Conservation (phyloP, 805 yeast species). For the Myxozyma sirexii region DNA sequence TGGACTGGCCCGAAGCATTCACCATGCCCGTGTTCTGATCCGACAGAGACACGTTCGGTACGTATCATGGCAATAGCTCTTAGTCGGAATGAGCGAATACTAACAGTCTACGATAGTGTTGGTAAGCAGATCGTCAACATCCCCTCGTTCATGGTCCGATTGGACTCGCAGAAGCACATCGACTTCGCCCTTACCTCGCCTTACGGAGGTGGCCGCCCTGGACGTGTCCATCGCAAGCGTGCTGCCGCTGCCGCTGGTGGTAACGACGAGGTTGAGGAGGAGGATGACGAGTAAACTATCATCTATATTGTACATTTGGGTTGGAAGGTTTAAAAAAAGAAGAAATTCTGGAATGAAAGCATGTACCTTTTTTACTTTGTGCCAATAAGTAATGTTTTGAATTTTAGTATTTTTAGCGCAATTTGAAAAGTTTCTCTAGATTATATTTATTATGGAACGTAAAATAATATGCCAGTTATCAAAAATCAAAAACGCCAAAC, state of each 20-base stretch:
- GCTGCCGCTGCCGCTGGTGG: conserved; percentile 66
- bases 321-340: background rate
- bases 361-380: background rate
- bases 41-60: conserved; percentile 96
- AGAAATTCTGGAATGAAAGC: conserved; percentile 2
- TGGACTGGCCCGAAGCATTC: conserved; percentile 98
- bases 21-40: conserved; percentile 99
- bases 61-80: background rate
- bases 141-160: conserved; percentile 99
- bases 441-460: background rate
- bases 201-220: conserved; percentile 99
- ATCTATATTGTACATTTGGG: conserved; percentile 20
- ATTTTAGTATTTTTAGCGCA: conserved; percentile 7
- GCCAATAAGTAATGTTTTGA: conserved; percentile 18
- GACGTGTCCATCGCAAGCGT: conserved; percentile 94
- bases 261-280: conserved; percentile 75
- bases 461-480: too few relatives aligned
- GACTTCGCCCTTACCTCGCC: conserved; percentile 99
- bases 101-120: conserved; percentile 49
- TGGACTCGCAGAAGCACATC: conserved; percentile 99
- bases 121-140: conserved; percentile 99
- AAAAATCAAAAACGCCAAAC: background rate
- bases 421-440: conserved; percentile 13
- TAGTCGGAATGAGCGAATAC: background rate
- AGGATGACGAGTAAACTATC: conserved; percentile 43